Evolutionary conservation across 352 stramenopile genomes (phyloP).

Genomic region (Thalassiosira pacifica): DNA sequence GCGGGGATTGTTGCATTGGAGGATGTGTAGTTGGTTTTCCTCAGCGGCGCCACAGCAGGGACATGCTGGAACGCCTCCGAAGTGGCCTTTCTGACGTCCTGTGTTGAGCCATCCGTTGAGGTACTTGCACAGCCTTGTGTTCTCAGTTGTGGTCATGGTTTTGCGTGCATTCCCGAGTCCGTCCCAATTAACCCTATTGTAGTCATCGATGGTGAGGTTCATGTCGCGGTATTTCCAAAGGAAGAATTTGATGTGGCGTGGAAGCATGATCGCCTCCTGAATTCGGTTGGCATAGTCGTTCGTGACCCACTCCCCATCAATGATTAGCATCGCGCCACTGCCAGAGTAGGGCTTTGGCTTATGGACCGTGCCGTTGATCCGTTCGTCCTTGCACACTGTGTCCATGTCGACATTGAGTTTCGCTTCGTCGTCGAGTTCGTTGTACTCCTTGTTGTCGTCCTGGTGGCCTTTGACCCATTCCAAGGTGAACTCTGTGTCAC

Average conservation of each 20-base stretch:
- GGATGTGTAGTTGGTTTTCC: neutral
- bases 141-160: neutral
- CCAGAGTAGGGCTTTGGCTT: neutral
- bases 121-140: neutral
- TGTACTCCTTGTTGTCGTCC: neutral
- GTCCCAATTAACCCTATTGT: conserved; percentile 1
- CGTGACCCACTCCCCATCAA: conserved; percentile 13
- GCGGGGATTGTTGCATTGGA: neutral
- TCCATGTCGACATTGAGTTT: neutral
- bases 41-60: neutral
- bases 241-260: conserved; percentile 6
- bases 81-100: neutral
- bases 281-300: neutral
- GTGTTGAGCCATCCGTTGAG: conserved; percentile 17
- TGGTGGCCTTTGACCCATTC: conserved; percentile 14
- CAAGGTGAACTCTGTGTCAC: neutral
- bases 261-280: neutral
- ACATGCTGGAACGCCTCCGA: neutral
- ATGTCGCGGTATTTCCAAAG: conserved; percentile 9
- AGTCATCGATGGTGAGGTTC: neutral
- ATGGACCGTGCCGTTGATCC: neutral
- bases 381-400: neutral
- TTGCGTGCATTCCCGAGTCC: conserved; percentile 1
- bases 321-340: conserved; percentile 25
- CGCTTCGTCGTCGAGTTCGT: neutral